phyloP scores from a whole-genome alignment of 495 filamentous ascomycete genomes.

The Apodospora peruviana region DNA sequence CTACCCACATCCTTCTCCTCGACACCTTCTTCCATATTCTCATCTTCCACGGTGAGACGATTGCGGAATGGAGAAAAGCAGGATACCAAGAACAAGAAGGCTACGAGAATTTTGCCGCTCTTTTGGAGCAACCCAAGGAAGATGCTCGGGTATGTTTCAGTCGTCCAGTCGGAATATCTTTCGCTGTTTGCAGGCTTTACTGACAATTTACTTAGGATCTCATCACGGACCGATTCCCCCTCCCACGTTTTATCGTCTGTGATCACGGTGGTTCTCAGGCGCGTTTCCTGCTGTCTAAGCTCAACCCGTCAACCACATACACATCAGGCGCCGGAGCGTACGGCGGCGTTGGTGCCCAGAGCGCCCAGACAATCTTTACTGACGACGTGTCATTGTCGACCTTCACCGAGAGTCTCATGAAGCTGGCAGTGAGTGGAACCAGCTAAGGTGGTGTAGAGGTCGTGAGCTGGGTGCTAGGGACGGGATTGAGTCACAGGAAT shows the following conservation, averaged over 20 bases:
- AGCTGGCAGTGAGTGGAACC: constrained; percentile 61
- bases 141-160: constrained; percentile 73
- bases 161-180: not conserved
- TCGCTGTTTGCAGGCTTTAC: not conserved
- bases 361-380: constrained; percentile 97
- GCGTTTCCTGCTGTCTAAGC: constrained; percentile 93
- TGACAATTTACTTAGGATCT: constrained; percentile 62
- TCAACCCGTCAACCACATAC: constrained; percentile 98
- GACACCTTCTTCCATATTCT: constrained; percentile 99
- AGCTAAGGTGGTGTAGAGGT: constrained; percentile 28
- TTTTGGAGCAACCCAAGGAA: constrained; percentile 94
- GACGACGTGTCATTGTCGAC: constrained; percentile 98
- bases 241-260: constrained; percentile 97
- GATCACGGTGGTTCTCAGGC: constrained; percentile 98
- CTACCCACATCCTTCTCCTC: constrained; percentile 87
- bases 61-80: constrained; percentile 97
- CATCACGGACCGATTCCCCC: constrained; percentile 93
- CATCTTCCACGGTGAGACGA: constrained; percentile 97
- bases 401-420: constrained; percentile 99
- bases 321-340: constrained; percentile 74
- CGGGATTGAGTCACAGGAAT: not conserved
- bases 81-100: constrained; percentile 98
- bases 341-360: constrained; percentile 77
- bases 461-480: not conserved
- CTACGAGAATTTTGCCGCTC: constrained; percentile 88